Evolutionary conservation across 2,329 filamentous ascomycete species (phyloP), one percentile per base, ranked within the genome.

Genomic region (Pyricularia sp.): DNA sequence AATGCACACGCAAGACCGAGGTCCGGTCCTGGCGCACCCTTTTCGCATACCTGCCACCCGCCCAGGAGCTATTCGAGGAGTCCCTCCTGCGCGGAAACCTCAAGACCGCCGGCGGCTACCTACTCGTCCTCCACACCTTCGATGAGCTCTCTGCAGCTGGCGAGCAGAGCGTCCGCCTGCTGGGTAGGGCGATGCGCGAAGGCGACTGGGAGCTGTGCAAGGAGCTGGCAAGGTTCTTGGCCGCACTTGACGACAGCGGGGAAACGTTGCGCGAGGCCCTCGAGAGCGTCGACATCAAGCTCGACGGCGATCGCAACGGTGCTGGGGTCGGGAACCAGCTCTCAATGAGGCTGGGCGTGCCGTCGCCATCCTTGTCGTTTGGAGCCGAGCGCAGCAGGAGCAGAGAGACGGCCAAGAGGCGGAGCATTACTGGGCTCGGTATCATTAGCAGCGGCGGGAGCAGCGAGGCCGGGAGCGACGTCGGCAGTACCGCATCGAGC

Each of bases 1-100:
- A 97, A 79, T 99, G 95, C 79, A 97, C 95, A 1, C 90, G 95
- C 68, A 99, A 99, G 79, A 99, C 95, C 0, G 95, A 99, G 76
- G 89, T 97, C 9, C 89, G 94, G 58, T 97, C 93, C 69, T 99
- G 95, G 95, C 89, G 91, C 70, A 97, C 95, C 0, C 84, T 99
- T 0, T 99, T 99, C 78, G 88, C 90, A 4, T 93, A 97, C 74
- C 84, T 99, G 0, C 95, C 95, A 0, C 92, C 94, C 0, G 92
- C 94, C 4, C 90, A 93, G 74, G 92, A 95, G 73, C 85, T 99
- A 0, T 99, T 99, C 74, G 94, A 99, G 77, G 92, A 97, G 77
- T 94, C 93, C 4, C 81, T 99, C 11, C 88, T 91, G 72, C 88
- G 92, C 69, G 93, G 92, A 3, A 92, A 90, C 4, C 82, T 99